These are phyloP conservation scores for Dactylonectria estremocensis DNA, from an alignment of 2,329 filamentous ascomycete species.

Conservation along the genomic window DNA sequence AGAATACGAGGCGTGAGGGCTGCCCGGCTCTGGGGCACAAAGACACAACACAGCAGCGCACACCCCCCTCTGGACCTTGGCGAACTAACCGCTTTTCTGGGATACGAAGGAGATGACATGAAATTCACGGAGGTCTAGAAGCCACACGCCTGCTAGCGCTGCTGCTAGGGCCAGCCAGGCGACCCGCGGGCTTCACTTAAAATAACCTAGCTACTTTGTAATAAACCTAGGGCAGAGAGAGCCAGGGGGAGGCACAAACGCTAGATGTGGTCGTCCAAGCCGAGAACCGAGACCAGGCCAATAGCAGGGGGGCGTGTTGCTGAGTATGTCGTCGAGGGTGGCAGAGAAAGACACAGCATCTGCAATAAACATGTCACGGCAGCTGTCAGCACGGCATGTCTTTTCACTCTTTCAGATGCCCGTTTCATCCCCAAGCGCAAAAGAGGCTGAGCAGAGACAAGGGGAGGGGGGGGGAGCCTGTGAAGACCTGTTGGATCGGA, in stretches of 20 bases:
- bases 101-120: slow-evolving; percentile 15
- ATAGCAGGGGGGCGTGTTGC: not conserved
- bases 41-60: no score
- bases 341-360: not conserved
- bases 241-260: not conserved
- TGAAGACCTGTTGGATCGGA: not conserved
- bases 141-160: not conserved
- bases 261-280: not conserved
- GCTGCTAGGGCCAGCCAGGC: not conserved
- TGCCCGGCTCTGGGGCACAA: not conserved
- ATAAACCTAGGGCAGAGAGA: not conserved
- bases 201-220: not conserved
- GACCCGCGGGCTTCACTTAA: not conserved
- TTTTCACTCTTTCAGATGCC: not conserved
- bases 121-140: slow-evolving; percentile 4
- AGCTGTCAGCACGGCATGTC: not conserved
- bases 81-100: not conserved
- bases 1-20: slow-evolving; percentile 8
- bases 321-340: no score
- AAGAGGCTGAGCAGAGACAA: not conserved
- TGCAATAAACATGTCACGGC: not conserved
- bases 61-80: not conserved
- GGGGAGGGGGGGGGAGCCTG: not conserved
- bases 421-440: not conserved
- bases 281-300: not conserved